phyloP scores from a whole-genome alignment of 192 early-diverging fungal species.

The Mortierella antarctica region DNA sequence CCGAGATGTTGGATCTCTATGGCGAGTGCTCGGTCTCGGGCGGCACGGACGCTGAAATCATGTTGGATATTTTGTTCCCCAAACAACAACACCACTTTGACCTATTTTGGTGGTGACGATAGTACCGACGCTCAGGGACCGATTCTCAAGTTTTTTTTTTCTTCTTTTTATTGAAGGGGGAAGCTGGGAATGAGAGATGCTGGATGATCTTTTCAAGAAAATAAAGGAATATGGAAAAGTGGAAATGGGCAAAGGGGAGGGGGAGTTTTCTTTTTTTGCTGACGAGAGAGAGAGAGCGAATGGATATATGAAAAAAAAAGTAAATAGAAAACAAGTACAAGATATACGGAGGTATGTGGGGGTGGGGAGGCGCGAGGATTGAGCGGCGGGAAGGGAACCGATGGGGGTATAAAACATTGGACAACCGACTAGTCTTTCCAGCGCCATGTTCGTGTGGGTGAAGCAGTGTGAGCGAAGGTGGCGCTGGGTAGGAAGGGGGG shows the following conservation, averaged over 20 bases:
- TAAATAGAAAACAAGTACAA: background rate
- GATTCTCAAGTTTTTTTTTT: background rate
- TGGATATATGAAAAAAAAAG: background rate
- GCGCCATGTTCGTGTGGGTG: no score
- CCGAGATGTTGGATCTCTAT: constrained; percentile 24
- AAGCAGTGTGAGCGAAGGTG: background rate
- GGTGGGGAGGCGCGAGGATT: no score
- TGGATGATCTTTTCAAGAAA: no score
- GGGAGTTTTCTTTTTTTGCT: no score
- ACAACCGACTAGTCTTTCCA: background rate
- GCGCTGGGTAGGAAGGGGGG: background rate
- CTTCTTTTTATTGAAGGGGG: background rate
- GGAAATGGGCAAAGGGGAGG: no score
- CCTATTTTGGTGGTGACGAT: constrained; percentile 19
- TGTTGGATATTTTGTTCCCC: constrained; percentile 33
- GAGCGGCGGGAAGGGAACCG: background rate
- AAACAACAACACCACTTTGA: constrained; percentile 31
- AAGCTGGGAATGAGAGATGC: background rate
- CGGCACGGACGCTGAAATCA: constrained; percentile 15
- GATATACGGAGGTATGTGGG: no score
- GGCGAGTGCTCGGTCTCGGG: constrained; percentile 5
- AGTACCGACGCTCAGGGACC: background rate
- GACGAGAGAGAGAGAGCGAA: background rate
- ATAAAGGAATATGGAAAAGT: no score
- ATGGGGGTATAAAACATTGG: constrained; percentile 11